Evolutionary conservation across 768 basidiomycete species (phyloP).

Genomic region (Amylocystis lapponica): DNA sequence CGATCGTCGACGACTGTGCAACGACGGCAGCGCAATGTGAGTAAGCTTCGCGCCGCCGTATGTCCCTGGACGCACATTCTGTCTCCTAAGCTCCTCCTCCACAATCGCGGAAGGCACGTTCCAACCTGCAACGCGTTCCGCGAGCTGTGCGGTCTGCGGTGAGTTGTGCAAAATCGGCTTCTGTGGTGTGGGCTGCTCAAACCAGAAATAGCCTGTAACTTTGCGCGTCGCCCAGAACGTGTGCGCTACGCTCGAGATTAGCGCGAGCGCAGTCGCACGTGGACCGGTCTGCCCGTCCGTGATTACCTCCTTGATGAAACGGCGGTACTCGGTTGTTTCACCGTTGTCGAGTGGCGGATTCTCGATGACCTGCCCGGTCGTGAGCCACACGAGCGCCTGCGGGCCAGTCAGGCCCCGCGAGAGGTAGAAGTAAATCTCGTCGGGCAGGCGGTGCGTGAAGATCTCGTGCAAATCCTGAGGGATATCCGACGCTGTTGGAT

Average conservation of each 20-base stretch:
- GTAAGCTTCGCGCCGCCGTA: conserved; percentile 1
- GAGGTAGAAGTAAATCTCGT: conserved; percentile 95
- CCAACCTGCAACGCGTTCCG: conserved; percentile 87
- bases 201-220: conserved; percentile 74
- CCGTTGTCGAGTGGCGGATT: conserved; percentile 90
- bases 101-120: conserved; percentile 79
- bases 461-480: conserved; percentile 91
- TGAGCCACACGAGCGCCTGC: conserved; percentile 92
- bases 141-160: conserved; percentile 75
- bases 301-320: conserved; percentile 93
- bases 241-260: conserved; percentile 77
- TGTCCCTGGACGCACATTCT: conserved; percentile 91
- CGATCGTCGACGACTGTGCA: conserved; percentile 89
- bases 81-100: conserved; percentile 91
- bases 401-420: conserved; percentile 88
- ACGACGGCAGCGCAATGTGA: not conserved
- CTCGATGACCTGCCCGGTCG: conserved; percentile 78
- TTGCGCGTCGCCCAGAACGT: conserved; percentile 76
- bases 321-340: conserved; percentile 89
- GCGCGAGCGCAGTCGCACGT: conserved; percentile 82
- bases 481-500: conserved; percentile 81
- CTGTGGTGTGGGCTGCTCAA: conserved; percentile 48
- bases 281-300: conserved; percentile 94
- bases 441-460: conserved; percentile 90
- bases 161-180: conserved; percentile 64